Conservation (phyloP, 345 rosid species). For the Boechera retrofracta region DNA sequence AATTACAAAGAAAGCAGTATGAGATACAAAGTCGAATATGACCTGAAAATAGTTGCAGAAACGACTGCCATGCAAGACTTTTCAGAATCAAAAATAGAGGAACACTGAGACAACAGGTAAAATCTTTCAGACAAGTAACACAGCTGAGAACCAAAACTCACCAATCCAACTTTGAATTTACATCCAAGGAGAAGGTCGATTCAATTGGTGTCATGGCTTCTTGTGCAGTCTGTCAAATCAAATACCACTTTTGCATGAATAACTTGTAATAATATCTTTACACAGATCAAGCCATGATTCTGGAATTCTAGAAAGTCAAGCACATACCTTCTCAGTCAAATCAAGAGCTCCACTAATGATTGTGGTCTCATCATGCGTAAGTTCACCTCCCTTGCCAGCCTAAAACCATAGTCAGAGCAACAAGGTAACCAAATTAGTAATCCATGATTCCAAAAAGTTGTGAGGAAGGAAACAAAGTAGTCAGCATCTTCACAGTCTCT, state of each 20-base stretch:
- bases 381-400: conserved; percentile 99
- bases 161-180: conserved; percentile 98
- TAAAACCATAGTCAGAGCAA: conserved; percentile 36
- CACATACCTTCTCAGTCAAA: conserved; percentile 86
- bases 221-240: conserved; percentile 79
- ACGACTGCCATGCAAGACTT: background rate
- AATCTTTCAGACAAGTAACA: background rate
- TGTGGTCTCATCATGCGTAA: conserved; percentile 97
- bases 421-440: conserved; percentile 13
- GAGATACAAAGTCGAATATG: background rate
- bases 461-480: conserved; percentile 4
- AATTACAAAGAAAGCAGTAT: background rate
- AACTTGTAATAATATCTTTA: background rate
- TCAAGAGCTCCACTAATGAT: conserved; percentile 97
- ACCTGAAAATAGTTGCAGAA: background rate
- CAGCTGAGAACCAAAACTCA: conserved; percentile 44
- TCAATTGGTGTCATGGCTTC: conserved; percentile 99
- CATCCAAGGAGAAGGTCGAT: conserved; percentile 95
- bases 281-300: conserved; percentile 5
- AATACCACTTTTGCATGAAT: conserved; percentile 16
- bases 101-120: background rate
- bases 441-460: background rate
- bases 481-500: conserved; percentile 9
- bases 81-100: background rate
- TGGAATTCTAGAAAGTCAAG: background rate